These are phyloP conservation scores for Gomphus bonarii DNA, from an alignment of 1,284 basidiomycete species.

Conservation along the genomic window DNA sequence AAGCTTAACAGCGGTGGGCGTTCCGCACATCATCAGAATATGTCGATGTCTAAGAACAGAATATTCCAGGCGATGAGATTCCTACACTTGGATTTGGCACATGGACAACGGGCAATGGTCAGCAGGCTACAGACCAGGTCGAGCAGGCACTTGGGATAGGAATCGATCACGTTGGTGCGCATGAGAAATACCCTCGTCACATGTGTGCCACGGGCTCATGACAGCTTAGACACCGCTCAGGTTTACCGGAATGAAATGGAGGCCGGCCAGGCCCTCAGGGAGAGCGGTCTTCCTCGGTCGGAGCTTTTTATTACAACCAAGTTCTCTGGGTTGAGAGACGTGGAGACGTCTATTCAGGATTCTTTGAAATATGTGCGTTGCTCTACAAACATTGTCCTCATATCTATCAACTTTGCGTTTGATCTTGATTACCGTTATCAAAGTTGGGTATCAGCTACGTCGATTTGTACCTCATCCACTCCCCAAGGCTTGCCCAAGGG, in stretches of 20 bases:
- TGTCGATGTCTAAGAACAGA: not conserved
- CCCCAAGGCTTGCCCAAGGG: constrained; percentile 35
- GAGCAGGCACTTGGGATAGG: constrained; percentile 42
- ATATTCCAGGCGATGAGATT: constrained; percentile 3
- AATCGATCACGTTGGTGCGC: constrained; percentile 41
- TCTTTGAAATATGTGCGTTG: constrained; percentile 49
- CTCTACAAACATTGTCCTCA: constrained; percentile 9
- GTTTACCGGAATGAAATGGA: constrained; percentile 38
- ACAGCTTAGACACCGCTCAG: constrained; percentile 36
- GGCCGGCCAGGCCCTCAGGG: constrained; percentile 36
- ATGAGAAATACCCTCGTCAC: too few relatives aligned
- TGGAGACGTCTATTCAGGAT: constrained; percentile 42
- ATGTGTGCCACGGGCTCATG: too few relatives aligned
- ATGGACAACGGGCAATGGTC: constrained; percentile 40
- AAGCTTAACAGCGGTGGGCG: not conserved
- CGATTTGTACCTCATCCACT: constrained; percentile 64
- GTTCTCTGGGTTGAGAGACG: constrained; percentile 21
- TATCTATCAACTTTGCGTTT: not conserved
- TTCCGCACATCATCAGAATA: not conserved
- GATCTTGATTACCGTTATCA: constrained; percentile 2
- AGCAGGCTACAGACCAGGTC: constrained; percentile 37
- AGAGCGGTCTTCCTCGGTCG: constrained; percentile 33
- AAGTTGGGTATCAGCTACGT: constrained; percentile 60
- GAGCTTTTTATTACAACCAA: constrained; percentile 40
- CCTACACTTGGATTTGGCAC: constrained; percentile 40